Evolutionary conservation across 495 filamentous ascomycete genomes (phyloP).

Genomic region (Aspergillus taichungensis): DNA sequence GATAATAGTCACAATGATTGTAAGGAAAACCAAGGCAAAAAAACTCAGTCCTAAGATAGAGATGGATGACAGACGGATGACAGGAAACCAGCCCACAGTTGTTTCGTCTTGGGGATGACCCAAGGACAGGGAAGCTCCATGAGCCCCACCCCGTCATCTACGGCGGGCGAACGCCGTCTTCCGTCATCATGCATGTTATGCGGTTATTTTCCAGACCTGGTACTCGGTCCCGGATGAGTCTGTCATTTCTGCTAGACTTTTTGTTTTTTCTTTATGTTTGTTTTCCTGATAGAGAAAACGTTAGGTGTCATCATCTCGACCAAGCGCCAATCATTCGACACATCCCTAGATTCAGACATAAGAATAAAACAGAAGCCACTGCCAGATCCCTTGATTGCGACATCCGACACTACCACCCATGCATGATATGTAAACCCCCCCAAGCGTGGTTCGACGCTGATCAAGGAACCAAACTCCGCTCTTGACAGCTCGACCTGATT

Average conservation of each 20-base stretch:
- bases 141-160: conserved; percentile 1
- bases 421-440: too few relatives aligned
- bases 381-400: too few relatives aligned
- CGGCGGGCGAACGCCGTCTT: too few relatives aligned
- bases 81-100: neutral
- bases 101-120: conserved; percentile 5
- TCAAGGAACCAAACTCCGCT: conserved; percentile 1
- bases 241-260: neutral
- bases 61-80: conserved; percentile 1
- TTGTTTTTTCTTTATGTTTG: neutral
- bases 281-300: neutral
- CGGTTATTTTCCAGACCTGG: conserved; percentile 2
- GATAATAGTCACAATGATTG: neutral
- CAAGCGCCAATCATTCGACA: neutral
- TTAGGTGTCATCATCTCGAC: neutral
- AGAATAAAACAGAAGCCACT: neutral
- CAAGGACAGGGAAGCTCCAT: conserved; percentile 12
- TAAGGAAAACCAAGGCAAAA: neutral
- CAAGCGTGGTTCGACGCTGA: neutral
- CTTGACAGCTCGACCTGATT: conserved; percentile 8
- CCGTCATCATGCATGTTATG: too few relatives aligned
- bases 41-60: neutral
- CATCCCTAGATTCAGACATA: neutral
- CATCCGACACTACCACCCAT: too few relatives aligned
- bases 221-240: neutral